Conservation (phyloP, 306 rosid species). For the Mimosa pudica region DNA sequence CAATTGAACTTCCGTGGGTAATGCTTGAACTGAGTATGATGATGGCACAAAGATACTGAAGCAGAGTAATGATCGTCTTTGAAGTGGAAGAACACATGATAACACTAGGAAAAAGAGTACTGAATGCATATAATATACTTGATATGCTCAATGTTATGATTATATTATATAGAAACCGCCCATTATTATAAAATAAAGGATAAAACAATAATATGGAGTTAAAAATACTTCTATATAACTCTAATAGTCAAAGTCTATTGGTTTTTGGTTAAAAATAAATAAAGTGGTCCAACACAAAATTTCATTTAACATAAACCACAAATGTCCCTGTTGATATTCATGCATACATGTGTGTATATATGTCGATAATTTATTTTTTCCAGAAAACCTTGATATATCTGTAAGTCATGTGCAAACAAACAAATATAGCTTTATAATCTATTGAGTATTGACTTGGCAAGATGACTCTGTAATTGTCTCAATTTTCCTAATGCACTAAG, state of each 20-base stretch:
- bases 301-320: background rate
- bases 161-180: background rate
- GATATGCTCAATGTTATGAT: background rate
- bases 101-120: background rate
- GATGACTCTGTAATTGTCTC: background rate
- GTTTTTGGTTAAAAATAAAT: too few relatives aligned
- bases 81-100: constrained; percentile 7
- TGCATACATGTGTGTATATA: too few relatives aligned
- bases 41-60: background rate
- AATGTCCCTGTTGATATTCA: too few relatives aligned
- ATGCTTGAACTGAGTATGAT: background rate
- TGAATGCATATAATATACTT: background rate
- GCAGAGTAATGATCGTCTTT: background rate
- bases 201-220: background rate
- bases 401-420: too few relatives aligned
- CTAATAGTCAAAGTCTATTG: background rate
- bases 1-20: background rate
- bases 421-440: too few relatives aligned
- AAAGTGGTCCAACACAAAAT: background rate
- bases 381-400: too few relatives aligned
- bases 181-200: background rate
- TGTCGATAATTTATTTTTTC: too few relatives aligned
- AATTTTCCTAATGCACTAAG: background rate
- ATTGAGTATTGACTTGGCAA: background rate
- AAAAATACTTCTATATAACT: background rate